Evolutionary conservation across 768 basidiomycete species (phyloP).

Genomic region (Trametes punicea): DNA sequence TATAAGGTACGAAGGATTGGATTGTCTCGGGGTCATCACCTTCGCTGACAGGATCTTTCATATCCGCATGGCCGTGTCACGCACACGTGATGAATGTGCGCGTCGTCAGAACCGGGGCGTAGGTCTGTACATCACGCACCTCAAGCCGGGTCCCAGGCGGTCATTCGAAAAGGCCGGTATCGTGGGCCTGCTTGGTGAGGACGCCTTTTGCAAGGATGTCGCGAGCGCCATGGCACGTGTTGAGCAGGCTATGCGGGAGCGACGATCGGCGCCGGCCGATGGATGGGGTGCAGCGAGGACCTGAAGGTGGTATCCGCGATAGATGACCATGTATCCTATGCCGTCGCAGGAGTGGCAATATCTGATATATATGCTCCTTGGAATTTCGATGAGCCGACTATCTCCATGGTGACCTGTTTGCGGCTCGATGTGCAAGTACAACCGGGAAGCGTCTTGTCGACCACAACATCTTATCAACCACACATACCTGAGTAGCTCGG

Average conservation of each 20-base stretch:
- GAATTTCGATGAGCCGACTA: background rate
- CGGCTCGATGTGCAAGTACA: no score
- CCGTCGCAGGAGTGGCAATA: background rate
- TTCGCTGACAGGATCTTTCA: background rate
- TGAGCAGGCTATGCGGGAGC: constrained; percentile 26
- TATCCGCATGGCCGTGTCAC: background rate
- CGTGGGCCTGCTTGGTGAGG: constrained; percentile 40
- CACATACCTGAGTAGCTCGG: no score
- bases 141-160: constrained; percentile 35
- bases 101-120: constrained; percentile 41
- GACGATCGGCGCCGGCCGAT: background rate
- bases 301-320: background rate
- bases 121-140: constrained; percentile 44
- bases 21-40: background rate
- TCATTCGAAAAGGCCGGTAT: constrained; percentile 46
- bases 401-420: no score
- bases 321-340: background rate
- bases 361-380: background rate
- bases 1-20: constrained; percentile 53
- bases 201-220: constrained; percentile 43
- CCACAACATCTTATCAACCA: no score
- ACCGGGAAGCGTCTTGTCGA: no score
- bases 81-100: background rate
- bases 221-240: constrained; percentile 40
- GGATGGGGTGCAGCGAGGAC: background rate